Evolutionary conservation across 306 rosid species (phyloP).

Genomic region (Quercus alba): DNA sequence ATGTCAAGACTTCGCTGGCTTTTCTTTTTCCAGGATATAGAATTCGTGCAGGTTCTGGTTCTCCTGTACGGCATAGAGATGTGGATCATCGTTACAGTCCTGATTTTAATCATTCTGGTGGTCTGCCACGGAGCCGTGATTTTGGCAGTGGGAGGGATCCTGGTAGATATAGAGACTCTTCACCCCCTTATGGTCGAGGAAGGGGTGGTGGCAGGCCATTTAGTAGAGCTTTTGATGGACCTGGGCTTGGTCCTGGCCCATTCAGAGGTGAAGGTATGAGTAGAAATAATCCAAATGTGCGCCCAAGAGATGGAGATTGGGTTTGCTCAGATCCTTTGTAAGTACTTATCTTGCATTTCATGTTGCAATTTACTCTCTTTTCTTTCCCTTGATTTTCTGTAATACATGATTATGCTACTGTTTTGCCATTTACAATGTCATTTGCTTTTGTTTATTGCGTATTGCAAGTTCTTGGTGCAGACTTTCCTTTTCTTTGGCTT

Average conservation of each 20-base stretch:
- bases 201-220: constrained; percentile 65
- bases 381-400: not conserved
- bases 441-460: not conserved
- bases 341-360: constrained; percentile 32
- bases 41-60: constrained; percentile 83
- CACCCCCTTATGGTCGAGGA: constrained; percentile 73
- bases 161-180: constrained; percentile 70
- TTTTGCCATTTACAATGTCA: not conserved
- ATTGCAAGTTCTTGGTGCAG: not conserved
- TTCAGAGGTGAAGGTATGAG: constrained; percentile 63
- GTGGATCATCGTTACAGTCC: constrained; percentile 56
- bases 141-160: constrained; percentile 61
- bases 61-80: constrained; percentile 77
- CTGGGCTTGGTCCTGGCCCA: constrained; percentile 54
- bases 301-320: constrained; percentile 97
- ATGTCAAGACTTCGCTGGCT: constrained; percentile 41
- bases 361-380: not conserved
- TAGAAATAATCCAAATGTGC: constrained; percentile 87
- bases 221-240: constrained; percentile 69
- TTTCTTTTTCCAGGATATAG: constrained; percentile 89
- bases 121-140: constrained; percentile 51
- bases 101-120: constrained; percentile 47
- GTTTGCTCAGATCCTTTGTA: constrained; percentile 73
- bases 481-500: not conserved
- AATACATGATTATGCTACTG: not conserved